phyloP scores from a whole-genome alignment of 2,329 filamentous ascomycete genomes.

The Aureobasidium vineae region DNA sequence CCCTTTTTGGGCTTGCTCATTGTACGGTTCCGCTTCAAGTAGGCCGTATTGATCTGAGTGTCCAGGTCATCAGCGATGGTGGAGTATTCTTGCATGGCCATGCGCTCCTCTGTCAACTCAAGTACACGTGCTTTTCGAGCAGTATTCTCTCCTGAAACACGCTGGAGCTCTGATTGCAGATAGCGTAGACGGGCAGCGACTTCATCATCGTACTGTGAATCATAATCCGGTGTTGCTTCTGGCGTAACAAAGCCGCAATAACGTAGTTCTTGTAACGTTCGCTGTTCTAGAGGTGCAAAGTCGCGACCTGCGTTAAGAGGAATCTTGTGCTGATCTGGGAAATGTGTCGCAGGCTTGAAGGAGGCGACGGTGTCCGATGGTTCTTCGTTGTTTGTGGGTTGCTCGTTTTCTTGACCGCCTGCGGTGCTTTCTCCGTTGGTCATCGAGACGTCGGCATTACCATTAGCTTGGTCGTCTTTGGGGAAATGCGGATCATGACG shows the following conservation, averaged over 20 bases:
- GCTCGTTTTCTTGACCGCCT: slow-evolving; percentile 39
- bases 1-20: slow-evolving; percentile 82
- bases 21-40: slow-evolving; percentile 90
- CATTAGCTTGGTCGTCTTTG: slow-evolving; percentile 51
- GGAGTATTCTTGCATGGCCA: slow-evolving; percentile 95
- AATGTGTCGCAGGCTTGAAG: slow-evolving; percentile 65
- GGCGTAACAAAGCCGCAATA: slow-evolving; percentile 76
- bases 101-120: slow-evolving; percentile 84
- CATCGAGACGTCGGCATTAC: slow-evolving; percentile 45
- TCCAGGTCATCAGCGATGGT: slow-evolving; percentile 97
- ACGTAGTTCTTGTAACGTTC: slow-evolving; percentile 83
- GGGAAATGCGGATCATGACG: slow-evolving; percentile 67
- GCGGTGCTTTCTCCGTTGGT: slow-evolving; percentile 46
- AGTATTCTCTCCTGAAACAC: slow-evolving; percentile 83
- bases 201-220: slow-evolving; percentile 89
- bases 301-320: slow-evolving; percentile 68
- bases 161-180: slow-evolving; percentile 76
- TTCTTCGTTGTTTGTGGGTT: slow-evolving; percentile 30
- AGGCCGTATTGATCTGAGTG: slow-evolving; percentile 89
- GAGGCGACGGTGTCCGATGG: slow-evolving; percentile 46
- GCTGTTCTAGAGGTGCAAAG: slow-evolving; percentile 83
- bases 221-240: slow-evolving; percentile 68
- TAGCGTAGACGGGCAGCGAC: slow-evolving; percentile 85
- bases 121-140: slow-evolving; percentile 83
- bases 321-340: slow-evolving; percentile 50